Evolutionary conservation across 495 filamentous ascomycete species (phyloP).

Genomic region (Xylaria venustula): DNA sequence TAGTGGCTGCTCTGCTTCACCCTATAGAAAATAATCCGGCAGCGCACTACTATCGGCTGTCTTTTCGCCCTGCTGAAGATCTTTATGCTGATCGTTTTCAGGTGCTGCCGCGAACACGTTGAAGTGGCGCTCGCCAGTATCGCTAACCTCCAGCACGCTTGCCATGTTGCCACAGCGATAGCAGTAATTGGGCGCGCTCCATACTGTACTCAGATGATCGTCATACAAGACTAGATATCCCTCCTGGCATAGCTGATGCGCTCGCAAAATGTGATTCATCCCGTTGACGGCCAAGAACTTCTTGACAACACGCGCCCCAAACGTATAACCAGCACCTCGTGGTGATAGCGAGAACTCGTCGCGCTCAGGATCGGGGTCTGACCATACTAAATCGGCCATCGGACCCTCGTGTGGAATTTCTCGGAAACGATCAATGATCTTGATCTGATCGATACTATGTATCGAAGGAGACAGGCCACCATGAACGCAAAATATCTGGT

Average conservation of each 20-base stretch:
- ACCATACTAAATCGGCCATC: constrained; percentile 99
- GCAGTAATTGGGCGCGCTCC: constrained; percentile 97
- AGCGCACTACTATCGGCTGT: constrained; percentile 48
- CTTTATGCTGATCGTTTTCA: constrained; percentile 89
- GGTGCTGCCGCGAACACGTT: constrained; percentile 97
- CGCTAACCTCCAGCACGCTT: constrained; percentile 91
- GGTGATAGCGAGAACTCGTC: constrained; percentile 96
- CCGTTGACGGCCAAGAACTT: constrained; percentile 96
- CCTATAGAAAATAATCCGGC: constrained; percentile 57
- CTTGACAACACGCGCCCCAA: constrained; percentile 93
- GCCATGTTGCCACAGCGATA: constrained; percentile 97
- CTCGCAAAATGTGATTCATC: constrained; percentile 94
- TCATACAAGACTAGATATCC: constrained; percentile 96
- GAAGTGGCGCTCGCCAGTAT: constrained; percentile 86
- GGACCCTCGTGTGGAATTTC: constrained; percentile 98
- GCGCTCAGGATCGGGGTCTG: constrained; percentile 89
- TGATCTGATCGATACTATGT: constrained; percentile 98
- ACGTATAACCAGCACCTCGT: constrained; percentile 92
- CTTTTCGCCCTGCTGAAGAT: constrained; percentile 66
- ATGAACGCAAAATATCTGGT: constrained; percentile 98
- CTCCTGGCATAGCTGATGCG: constrained; percentile 96
- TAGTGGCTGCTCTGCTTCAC: background rate
- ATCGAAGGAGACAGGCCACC: constrained; percentile 92
- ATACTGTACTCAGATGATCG: constrained; percentile 90
- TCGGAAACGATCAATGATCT: constrained; percentile 96